Evolutionary conservation across 345 rosid species (phyloP).

Genomic region (Brassica incana): DNA sequence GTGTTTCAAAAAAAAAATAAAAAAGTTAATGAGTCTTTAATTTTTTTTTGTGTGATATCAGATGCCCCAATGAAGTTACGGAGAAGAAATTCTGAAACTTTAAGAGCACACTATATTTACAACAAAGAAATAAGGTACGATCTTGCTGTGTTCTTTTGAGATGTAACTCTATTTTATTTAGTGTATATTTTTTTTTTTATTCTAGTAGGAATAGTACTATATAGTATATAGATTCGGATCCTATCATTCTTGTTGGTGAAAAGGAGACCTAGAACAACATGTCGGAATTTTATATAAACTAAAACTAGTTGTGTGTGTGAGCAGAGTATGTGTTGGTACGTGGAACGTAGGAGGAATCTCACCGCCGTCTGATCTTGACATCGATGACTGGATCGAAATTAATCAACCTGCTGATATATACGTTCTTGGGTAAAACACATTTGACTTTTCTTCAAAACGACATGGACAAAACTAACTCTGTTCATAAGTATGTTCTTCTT

Average conservation of each 20-base stretch:
- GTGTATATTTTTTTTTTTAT: background rate
- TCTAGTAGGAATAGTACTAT: background rate
- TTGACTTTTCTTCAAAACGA: slow-evolving; percentile 31
- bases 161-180: background rate
- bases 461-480: slow-evolving; percentile 30
- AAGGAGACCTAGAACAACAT: slow-evolving; percentile 25
- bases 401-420: slow-evolving; percentile 86
- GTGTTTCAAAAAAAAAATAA: background rate
- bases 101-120: slow-evolving; percentile 41
- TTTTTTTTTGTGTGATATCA: background rate
- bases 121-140: slow-evolving; percentile 43
- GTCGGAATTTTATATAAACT: slow-evolving; percentile 18
- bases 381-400: slow-evolving; percentile 80
- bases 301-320: background rate
- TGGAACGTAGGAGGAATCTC: slow-evolving; percentile 94
- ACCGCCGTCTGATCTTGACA: slow-evolving; percentile 83
- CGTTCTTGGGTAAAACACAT: slow-evolving; percentile 58
- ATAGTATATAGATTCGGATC: slow-evolving; percentile 11
- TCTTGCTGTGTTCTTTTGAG: background rate
- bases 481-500: background rate
- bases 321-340: slow-evolving; percentile 74
- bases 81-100: slow-evolving; percentile 40
- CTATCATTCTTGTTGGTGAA: slow-evolving; percentile 21
- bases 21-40: background rate
- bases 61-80: slow-evolving; percentile 36